A percentile compares a stretch with the other conserved stretches of the same genome.
phyloP scores from a whole-genome alignment of 805 yeast genomes.

The Grigorovia humatica region DNA sequence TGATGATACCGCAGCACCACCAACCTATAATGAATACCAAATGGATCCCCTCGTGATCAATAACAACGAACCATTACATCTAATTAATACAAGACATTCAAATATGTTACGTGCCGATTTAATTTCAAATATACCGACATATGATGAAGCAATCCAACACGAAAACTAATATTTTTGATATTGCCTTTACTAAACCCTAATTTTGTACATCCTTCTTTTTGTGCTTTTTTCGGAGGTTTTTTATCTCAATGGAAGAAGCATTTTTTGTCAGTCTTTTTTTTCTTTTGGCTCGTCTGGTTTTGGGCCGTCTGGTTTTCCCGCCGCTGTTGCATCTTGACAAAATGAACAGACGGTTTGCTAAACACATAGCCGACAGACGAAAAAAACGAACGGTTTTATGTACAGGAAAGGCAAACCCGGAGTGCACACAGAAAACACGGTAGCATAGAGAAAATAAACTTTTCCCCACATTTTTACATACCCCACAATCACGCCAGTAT shows the following conservation, averaged over 20 bases:
- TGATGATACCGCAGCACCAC: background rate
- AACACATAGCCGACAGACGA: too few species aligned
- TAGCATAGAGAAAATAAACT: background rate
- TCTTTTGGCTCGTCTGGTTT: too few species aligned
- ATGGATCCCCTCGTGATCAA: background rate
- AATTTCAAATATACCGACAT: background rate
- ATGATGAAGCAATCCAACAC: background rate
- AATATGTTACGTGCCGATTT: background rate
- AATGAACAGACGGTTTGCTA: background rate
- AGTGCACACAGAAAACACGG: background rate
- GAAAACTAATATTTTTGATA: background rate
- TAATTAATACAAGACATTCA: background rate
- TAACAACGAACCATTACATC: background rate
- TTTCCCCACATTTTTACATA: background rate
- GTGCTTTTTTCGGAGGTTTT: background rate
- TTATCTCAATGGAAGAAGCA: too few species aligned
- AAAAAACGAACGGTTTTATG: background rate
- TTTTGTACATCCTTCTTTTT: too few species aligned
- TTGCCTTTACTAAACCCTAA: too few species aligned
- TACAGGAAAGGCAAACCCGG: background rate
- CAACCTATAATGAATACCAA: slow-evolving; percentile 1
- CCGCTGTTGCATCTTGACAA: background rate
- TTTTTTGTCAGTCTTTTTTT: too few species aligned
- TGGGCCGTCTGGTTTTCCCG: too few species aligned
- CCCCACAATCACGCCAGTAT: background rate